Base-by-base conservation (phyloP, 352 stramenopile species). In the Pythium volutum region DNA sequence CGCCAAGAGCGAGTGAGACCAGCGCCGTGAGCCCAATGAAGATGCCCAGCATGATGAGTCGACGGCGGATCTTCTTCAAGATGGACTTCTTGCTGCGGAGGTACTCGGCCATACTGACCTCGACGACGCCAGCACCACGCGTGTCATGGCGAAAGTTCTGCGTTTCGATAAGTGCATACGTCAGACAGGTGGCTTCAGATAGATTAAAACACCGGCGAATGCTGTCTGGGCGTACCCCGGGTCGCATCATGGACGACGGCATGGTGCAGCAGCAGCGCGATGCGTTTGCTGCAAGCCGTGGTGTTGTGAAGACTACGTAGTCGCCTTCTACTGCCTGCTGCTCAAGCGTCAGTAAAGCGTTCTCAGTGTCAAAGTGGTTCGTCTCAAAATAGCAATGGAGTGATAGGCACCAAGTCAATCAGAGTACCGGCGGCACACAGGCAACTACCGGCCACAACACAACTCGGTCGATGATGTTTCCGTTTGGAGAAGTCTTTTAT, bases 141-240 rank as follows among this genome's bases (percentile, higher is more conserved):
- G 74, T 76, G 46, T 84, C 74, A 39, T 91, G 77, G 31, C 78
- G 80, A 55, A 93, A 91, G 62, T 79, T 91, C 81, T 90, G 34
- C 23, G 20, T 51, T 16, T 25, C 39, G 25, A 31, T 50, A 22
- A 48, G 48, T 46, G 27, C 27, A n/a, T n/a, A n/a, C 23, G 45
- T 56, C 33, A 29, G 45, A 20, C 18, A n/a, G 7, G 34, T 16
- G 26, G 16, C 4, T 63, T 48, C n/a, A n/a, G n/a, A n/a, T n/a
- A n/a, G n/a, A n/a, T n/a, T n/a, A n/a, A n/a, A n/a, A n/a, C n/a
- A n/a, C n/a, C n/a, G n/a, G n/a, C n/a, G n/a, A n/a, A n/a, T n/a
- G n/a, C n/a, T n/a, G n/a, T n/a, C n/a, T n/a, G n/a, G n/a, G 55
- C 76, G 25, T 66, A 88, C 80, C 47, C 72, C 85, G 31, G 78